Conservation (phyloP, 2,329 filamentous ascomycete genomes). For the Colletotrichum higginsianum region DNA sequence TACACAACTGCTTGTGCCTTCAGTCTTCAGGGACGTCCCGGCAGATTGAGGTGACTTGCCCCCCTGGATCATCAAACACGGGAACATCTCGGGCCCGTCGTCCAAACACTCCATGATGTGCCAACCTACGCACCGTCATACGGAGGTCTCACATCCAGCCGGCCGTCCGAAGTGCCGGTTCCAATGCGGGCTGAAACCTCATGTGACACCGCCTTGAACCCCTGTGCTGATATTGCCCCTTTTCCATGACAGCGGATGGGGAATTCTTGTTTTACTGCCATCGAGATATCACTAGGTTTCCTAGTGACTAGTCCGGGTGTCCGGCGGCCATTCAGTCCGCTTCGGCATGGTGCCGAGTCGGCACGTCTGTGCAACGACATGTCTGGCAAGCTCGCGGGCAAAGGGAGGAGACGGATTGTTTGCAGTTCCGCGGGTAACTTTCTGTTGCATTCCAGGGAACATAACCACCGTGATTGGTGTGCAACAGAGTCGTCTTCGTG, state of each 20-base stretch:
- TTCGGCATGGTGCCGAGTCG: constrained; percentile 32
- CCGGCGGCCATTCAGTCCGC: not conserved
- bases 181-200: constrained; percentile 18
- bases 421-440: not conserved
- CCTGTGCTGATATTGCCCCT: not conserved
- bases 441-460: not conserved
- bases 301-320: constrained; percentile 7
- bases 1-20: no score
- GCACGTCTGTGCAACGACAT: constrained; percentile 26
- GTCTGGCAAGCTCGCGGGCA: not conserved
- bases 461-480: fast-evolving
- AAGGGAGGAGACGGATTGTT: no score
- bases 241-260: not conserved
- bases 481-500: not conserved
- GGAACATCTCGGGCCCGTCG: not conserved
- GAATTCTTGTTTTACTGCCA: not conserved
- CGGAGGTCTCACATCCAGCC: not conserved
- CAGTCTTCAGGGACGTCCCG: not conserved
- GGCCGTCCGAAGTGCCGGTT: not conserved
- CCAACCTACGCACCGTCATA: no score
- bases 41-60: no score
- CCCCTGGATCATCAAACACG: not conserved
- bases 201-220: not conserved
- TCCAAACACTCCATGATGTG: not conserved
- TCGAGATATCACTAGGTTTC: constrained; percentile 6